phyloP scores from a whole-genome alignment of 2,329 filamentous ascomycete species.

The Fusarium graminum region DNA sequence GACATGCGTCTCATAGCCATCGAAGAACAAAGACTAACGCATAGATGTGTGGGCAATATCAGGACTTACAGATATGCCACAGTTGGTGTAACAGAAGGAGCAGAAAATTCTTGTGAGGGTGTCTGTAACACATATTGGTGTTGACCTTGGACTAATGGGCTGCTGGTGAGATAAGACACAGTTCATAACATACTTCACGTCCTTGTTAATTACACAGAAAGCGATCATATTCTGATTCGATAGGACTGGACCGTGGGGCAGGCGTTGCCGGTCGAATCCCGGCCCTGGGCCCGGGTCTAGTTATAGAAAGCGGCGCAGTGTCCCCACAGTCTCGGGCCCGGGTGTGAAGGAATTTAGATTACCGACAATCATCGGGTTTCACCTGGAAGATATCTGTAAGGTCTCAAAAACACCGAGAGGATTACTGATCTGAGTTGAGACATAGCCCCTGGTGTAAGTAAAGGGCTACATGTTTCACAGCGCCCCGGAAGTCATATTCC shows the following conservation, averaged over 20 bases:
- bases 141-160: not conserved
- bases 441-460: constrained; percentile 9
- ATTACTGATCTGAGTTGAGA: constrained; percentile 11
- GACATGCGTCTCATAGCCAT: not conserved
- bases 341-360: not conserved
- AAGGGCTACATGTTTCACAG: constrained; percentile 34
- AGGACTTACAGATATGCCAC: constrained; percentile 3
- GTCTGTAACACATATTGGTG: not conserved
- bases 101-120: not conserved
- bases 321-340: not conserved
- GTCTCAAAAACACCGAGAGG: not conserved
- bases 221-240: not conserved
- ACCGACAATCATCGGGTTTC: constrained; percentile 23
- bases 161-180: constrained; percentile 1
- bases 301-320: not conserved
- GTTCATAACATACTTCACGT: not conserved
- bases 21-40: constrained; percentile 6
- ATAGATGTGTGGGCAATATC: not conserved
- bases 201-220: not conserved
- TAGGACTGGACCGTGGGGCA: constrained; percentile 23
- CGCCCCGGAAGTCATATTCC: constrained; percentile 16
- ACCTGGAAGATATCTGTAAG: constrained; percentile 9
- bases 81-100: constrained; percentile 2
- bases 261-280: constrained; percentile 34
- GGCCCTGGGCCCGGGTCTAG: constrained; percentile 3